Conservation (phyloP, 2,329 filamentous ascomycete genomes). For the Fusarium continuum region DNA sequence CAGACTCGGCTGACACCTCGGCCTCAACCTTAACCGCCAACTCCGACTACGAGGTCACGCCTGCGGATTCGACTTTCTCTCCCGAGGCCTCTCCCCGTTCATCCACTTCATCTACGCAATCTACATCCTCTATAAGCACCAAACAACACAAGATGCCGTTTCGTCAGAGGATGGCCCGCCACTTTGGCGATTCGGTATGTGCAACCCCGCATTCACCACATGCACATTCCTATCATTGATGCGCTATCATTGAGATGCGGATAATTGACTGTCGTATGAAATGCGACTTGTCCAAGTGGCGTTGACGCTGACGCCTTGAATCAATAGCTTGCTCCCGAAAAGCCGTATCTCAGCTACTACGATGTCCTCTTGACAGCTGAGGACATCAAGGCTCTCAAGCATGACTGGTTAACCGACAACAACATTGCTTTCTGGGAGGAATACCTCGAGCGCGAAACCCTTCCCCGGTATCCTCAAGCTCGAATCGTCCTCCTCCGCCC, state of each 20-base stretch:
- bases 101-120: conserved; percentile 16
- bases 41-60: conserved; percentile 34
- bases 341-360: conserved; percentile 54
- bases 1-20: conserved; percentile 35
- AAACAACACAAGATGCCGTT: conserved; percentile 50
- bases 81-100: conserved; percentile 20
- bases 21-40: conserved; percentile 32
- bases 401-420: conserved; percentile 98
- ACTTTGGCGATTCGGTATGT: conserved; percentile 59
- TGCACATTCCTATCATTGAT: conserved; percentile 11
- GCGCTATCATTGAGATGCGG: conserved; percentile 20
- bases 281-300: conserved; percentile 6
- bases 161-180: conserved; percentile 56
- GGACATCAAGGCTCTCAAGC: conserved; percentile 86
- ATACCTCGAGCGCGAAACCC: conserved; percentile 89
- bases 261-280: conserved; percentile 3
- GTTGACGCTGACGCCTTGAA: conserved; percentile 16
- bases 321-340: conserved; percentile 59
- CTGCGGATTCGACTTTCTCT: conserved; percentile 24
- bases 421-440: conserved; percentile 99
- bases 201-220: conserved; percentile 27
- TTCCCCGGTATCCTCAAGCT: conserved; percentile 80
- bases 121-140: conserved; percentile 25
- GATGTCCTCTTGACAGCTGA: conserved; percentile 75
- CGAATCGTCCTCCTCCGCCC: conserved; percentile 91